A percentile compares a stretch with the other conserved stretches of the same genome.
Evolutionary conservation across 345 rosid genomes (phyloP).

Genomic region (Syzygium aqueum): DNA sequence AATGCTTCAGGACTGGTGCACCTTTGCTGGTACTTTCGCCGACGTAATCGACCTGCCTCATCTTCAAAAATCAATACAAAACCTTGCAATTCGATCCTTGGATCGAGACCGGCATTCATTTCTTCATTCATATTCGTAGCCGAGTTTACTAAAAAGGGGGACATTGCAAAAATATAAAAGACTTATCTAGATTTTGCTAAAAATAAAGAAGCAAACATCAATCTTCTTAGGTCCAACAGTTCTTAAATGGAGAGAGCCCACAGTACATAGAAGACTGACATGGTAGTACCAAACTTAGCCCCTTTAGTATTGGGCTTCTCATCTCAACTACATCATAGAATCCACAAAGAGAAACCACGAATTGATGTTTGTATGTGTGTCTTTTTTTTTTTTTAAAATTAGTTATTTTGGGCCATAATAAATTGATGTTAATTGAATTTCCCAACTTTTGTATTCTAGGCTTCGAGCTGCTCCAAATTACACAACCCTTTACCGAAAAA

Average conservation of each 20-base stretch:
- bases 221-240: not conserved
- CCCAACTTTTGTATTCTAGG: not conserved
- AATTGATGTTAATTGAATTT: not conserved
- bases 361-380: not conserved
- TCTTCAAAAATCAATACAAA: not conserved
- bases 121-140: not conserved
- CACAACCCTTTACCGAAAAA: not conserved
- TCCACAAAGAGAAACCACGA: not conserved
- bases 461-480: not conserved
- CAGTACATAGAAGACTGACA: not conserved
- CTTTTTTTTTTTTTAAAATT: not conserved
- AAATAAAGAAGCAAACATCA: not conserved
- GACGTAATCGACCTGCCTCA: not conserved
- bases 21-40: not conserved
- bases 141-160: not conserved
- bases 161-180: not conserved
- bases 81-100: not conserved
- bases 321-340: not conserved
- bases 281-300: not conserved
- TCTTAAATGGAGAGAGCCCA: not conserved
- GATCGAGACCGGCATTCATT: not conserved
- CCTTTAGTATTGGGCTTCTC: not conserved
- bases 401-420: not conserved
- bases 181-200: not conserved
- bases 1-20: not conserved